A percentile compares a stretch with the other conserved stretches of the same genome.
Evolutionary conservation across 2,329 filamentous ascomycete species (phyloP).

Genomic region (Xylaria sp.): DNA sequence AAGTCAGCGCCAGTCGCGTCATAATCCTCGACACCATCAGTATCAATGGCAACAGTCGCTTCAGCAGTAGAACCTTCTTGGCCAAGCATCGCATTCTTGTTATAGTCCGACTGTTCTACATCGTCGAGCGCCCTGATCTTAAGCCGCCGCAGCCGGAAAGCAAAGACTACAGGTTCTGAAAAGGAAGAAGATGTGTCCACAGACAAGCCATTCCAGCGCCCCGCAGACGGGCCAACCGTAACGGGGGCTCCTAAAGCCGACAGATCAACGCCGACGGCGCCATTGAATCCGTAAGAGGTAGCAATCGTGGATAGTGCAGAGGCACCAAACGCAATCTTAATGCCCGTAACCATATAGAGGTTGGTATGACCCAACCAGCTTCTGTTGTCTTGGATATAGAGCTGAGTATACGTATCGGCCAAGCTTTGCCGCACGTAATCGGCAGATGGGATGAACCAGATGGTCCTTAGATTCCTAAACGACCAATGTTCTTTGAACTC

Average conservation of each 20-base stretch:
- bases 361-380: conserved; percentile 10
- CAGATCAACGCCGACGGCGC: conserved; percentile 1
- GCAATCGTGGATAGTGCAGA: conserved; percentile 11
- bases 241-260: conserved; percentile 6
- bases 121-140: conserved; percentile 12
- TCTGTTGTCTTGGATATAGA: conserved; percentile 6
- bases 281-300: conserved; percentile 7
- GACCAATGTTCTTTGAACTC: conserved; percentile 1
- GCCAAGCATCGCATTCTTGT: conserved; percentile 4
- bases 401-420: conserved; percentile 2
- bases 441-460: conserved; percentile 12
- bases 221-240: background rate
- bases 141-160: conserved; percentile 13
- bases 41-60: background rate
- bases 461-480: conserved; percentile 11
- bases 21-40: conserved; percentile 11
- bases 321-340: conserved; percentile 12
- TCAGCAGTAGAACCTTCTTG: background rate
- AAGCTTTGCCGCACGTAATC: conserved; percentile 11
- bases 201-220: conserved; percentile 7
- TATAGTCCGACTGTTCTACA: conserved; percentile 6
- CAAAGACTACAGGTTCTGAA: conserved; percentile 11
- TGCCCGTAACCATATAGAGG: conserved; percentile 11
- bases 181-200: background rate
- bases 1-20: conserved; percentile 12